Conservation (phyloP, 495 filamentous ascomycete genomes). For the Trichoderma orchidacearum region DNA sequence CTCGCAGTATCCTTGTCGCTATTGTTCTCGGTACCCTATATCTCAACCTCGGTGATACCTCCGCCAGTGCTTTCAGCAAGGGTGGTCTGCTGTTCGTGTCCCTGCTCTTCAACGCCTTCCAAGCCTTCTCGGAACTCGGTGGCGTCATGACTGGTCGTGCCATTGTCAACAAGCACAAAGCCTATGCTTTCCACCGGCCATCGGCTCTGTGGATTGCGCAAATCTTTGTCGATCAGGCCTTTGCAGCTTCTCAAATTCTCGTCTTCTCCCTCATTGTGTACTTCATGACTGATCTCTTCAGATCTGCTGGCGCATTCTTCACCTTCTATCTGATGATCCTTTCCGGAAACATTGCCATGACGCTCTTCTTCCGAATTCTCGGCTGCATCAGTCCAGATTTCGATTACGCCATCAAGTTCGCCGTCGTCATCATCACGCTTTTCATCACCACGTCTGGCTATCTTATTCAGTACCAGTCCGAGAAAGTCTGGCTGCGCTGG, state of each 20-base stretch:
- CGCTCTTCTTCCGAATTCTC: conserved; percentile 65
- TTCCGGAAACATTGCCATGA: conserved; percentile 61
- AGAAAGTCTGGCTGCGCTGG: conserved; percentile 67
- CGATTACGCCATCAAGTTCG: conserved; percentile 75
- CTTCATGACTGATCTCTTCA: conserved; percentile 59
- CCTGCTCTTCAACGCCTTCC: conserved; percentile 68
- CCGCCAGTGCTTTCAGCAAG: conserved; percentile 60
- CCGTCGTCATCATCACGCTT: conserved; percentile 59
- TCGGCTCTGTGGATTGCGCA: conserved; percentile 71
- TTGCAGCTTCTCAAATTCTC: conserved; percentile 51
- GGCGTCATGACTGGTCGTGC: conserved; percentile 58
- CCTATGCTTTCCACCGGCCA: conserved; percentile 66
- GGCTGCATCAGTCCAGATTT: conserved; percentile 72
- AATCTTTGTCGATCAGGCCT: conserved; percentile 63
- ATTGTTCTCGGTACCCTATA: conserved; percentile 70
- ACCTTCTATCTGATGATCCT: conserved; percentile 61
- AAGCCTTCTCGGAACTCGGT: conserved; percentile 61
- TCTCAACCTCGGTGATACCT: conserved; percentile 50
- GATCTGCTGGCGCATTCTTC: conserved; percentile 63
- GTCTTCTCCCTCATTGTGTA: conserved; percentile 67
- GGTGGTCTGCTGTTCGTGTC: conserved; percentile 65
- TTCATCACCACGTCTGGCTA: conserved; percentile 72
- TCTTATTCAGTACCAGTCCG: conserved; percentile 55
- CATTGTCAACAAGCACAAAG: conserved; percentile 66
- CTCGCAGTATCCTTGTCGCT: conserved; percentile 60